Evolutionary conservation across 495 filamentous ascomycete genomes (phyloP).

Genomic region (Aspergillus panamensis): DNA sequence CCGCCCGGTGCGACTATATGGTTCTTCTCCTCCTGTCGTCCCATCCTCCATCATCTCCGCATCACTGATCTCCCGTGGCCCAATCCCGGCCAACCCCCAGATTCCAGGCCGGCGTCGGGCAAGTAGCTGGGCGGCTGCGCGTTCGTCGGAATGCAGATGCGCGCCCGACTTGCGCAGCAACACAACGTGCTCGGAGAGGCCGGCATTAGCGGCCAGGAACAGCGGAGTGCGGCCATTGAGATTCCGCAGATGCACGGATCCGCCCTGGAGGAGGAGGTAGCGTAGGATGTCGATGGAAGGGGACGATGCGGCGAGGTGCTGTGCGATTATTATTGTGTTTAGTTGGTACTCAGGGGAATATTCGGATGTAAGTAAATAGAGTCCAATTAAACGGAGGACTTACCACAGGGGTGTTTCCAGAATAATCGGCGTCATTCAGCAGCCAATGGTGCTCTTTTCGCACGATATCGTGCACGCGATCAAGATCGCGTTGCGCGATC

Average conservation of each 20-base stretch:
- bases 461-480: conserved; percentile 61
- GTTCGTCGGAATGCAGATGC: conserved; percentile 63
- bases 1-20: conserved; percentile 12
- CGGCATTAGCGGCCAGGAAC: conserved; percentile 67
- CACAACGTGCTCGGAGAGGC: conserved; percentile 56
- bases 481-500: conserved; percentile 67
- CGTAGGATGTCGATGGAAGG: conserved; percentile 60
- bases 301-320: conserved; percentile 64
- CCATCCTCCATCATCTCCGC: conserved; percentile 32
- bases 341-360: neutral
- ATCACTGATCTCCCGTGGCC: conserved; percentile 35
- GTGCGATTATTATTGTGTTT: conserved; percentile 5
- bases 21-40: conserved; percentile 5
- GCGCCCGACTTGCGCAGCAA: conserved; percentile 69
- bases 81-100: conserved; percentile 48
- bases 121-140: conserved; percentile 47
- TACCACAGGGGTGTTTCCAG: conserved; percentile 82
- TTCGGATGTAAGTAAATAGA: neutral
- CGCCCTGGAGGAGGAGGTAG: conserved; percentile 71
- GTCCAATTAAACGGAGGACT: too few species aligned
- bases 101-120: conserved; percentile 42
- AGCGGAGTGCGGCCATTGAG: conserved; percentile 76
- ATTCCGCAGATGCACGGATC: conserved; percentile 84
- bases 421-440: conserved; percentile 78
- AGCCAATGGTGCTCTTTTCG: conserved; percentile 63